phyloP scores from a whole-genome alignment of 176 grass and related monocot genomes.

The Coix lacrymajobi region DNA sequence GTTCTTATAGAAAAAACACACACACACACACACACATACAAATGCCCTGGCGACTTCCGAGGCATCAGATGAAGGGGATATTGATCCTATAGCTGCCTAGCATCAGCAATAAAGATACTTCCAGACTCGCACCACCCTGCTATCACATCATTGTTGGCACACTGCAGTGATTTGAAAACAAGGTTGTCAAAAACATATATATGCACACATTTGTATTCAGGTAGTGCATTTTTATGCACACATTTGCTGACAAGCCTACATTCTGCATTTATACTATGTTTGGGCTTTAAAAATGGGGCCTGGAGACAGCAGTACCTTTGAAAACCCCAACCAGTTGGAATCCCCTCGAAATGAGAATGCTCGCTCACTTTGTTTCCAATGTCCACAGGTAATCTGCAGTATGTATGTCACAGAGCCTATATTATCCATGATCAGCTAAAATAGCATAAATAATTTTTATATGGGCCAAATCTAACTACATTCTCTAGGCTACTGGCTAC shows the following conservation, averaged over 20 bases:
- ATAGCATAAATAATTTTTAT: background rate
- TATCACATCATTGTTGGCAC: constrained; percentile 55
- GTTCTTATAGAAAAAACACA: background rate
- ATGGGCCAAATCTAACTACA: background rate
- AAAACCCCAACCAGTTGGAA: constrained; percentile 87
- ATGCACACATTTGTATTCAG: background rate
- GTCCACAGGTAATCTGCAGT: constrained; percentile 75
- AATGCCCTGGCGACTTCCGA: background rate
- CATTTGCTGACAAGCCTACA: background rate
- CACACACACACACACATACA: too few relatives aligned
- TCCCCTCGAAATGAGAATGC: constrained; percentile 86
- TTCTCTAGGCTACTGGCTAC: background rate
- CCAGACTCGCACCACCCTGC: constrained; percentile 83
- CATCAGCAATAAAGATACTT: constrained; percentile 78
- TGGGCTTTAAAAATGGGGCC: background rate
- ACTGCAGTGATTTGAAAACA: constrained; percentile 38
- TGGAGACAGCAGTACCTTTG: constrained; percentile 43
- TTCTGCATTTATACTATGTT: background rate
- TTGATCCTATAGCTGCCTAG: constrained; percentile 26
- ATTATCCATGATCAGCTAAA: background rate
- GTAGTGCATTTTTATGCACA: background rate
- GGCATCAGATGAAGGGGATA: background rate
- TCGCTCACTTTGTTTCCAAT: constrained; percentile 54
- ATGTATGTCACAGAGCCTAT: background rate
- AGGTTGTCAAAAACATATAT: background rate